Conservation (phyloP, 2,329 filamentous ascomycete genomes). For the Ceratocystis destructans region DNA sequence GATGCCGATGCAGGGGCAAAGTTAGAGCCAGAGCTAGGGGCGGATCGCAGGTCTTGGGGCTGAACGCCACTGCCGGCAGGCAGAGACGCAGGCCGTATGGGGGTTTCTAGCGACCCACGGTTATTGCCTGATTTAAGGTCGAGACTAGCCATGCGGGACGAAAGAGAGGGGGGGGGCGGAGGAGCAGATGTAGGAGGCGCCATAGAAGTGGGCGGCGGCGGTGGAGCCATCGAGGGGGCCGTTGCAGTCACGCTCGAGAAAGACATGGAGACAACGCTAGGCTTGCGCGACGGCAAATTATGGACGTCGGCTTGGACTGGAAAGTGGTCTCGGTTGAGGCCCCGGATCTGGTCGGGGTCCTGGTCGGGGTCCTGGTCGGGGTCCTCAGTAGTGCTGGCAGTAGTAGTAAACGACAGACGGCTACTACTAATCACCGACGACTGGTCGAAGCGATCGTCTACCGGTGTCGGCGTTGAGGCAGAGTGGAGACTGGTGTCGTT, state of each 20-base stretch:
- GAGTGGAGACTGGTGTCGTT: constrained; percentile 18
- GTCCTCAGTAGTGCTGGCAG: background rate
- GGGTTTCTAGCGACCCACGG: constrained; percentile 6
- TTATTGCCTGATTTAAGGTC: constrained; percentile 13
- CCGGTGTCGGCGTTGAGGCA: constrained; percentile 14
- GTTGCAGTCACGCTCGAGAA: background rate
- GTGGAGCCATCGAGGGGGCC: background rate
- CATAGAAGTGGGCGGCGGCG: background rate
- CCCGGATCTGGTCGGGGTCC: background rate
- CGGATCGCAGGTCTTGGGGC: constrained; percentile 3
- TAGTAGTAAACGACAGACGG: background rate
- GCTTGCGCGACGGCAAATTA: constrained; percentile 14
- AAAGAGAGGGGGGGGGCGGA: constrained; percentile 12
- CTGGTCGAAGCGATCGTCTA: constrained; percentile 18
- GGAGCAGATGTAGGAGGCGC: background rate
- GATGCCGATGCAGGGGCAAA: constrained; percentile 10
- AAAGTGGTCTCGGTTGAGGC: constrained; percentile 11
- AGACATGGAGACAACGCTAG: constrained; percentile 17
- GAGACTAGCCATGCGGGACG: constrained; percentile 17
- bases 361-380: background rate
- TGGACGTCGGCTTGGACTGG: constrained; percentile 8
- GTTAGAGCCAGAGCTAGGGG: background rate
- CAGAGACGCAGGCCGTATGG: background rate
- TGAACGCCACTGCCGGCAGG: background rate
- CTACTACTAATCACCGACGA: constrained; percentile 13